Conservation (phyloP, 2,329 filamentous ascomycete genomes). For the Davidsoniella australis region DNA sequence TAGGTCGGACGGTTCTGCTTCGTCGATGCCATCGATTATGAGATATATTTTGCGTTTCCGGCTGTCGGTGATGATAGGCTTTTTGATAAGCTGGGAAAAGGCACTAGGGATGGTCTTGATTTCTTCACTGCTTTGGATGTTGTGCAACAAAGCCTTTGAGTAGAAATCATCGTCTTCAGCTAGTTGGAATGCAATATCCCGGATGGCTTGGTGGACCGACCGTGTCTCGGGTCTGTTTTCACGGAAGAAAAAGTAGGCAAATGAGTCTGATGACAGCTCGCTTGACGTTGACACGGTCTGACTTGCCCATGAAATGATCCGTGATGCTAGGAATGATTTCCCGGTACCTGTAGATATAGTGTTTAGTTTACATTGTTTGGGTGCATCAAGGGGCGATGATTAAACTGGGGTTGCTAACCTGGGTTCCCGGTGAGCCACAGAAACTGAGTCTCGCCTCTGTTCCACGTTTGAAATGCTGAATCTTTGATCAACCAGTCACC, state of each 20-base stretch:
- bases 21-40: conserved; percentile 31
- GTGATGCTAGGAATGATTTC: conserved; percentile 28
- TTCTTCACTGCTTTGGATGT: conserved; percentile 22
- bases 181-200: conserved; percentile 30
- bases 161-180: conserved; percentile 29
- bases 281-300: conserved; percentile 20
- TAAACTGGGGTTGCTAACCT: conserved; percentile 16
- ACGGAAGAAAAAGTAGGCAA: conserved; percentile 33
- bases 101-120: conserved; percentile 28
- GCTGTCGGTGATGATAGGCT: conserved; percentile 21
- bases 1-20: conserved; percentile 24
- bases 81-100: conserved; percentile 24
- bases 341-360: conserved; percentile 21
- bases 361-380: neutral
- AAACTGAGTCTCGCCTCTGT: conserved; percentile 22
- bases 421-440: conserved; percentile 29
- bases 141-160: conserved; percentile 23
- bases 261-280: conserved; percentile 14
- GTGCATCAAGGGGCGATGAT: neutral
- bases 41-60: conserved; percentile 24
- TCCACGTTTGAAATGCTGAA: conserved; percentile 23
- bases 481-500: conserved; percentile 30
- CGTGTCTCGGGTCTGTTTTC: conserved; percentile 29
- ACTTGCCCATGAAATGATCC: conserved; percentile 25
- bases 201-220: conserved; percentile 27